phyloP scores from a whole-genome alignment of 257 asterid genomes.

The Solanum chiquidenum region DNA sequence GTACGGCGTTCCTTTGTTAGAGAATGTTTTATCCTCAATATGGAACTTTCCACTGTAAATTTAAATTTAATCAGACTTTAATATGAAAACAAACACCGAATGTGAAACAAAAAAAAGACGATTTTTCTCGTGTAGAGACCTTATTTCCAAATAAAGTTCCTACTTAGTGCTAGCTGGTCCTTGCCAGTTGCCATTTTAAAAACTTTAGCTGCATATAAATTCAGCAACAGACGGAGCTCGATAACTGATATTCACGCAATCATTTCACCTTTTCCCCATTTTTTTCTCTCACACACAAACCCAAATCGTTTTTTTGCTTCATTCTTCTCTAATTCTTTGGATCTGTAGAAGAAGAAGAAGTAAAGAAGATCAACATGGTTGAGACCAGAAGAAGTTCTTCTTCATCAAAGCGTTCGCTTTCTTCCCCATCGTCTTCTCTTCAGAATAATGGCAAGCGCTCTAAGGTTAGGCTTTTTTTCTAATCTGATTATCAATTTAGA shows the following conservation, averaged over 20 bases:
- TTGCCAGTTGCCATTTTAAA: not conserved
- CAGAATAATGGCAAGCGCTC: conserved; percentile 61
- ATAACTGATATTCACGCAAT: not conserved
- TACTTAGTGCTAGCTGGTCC: not conserved
- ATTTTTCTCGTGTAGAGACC: not conserved
- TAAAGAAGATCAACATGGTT: not conserved
- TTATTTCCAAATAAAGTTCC: not conserved
- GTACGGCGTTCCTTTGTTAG: too few relatives aligned
- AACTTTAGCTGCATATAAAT: not conserved
- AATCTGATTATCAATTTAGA: not conserved
- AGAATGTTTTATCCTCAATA: too few relatives aligned
- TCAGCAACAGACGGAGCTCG: not conserved
- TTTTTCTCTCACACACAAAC: not conserved
- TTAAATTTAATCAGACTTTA: too few relatives aligned
- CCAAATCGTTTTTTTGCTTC: not conserved
- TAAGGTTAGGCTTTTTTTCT: conserved; percentile 36
- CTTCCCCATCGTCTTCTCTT: conserved; percentile 42
- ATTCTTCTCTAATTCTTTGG: not conserved
- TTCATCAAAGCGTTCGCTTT: conserved; percentile 58
- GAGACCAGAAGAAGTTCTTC: conserved; percentile 77
- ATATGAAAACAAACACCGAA: too few relatives aligned
- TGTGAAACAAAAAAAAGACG: too few relatives aligned
- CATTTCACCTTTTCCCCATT: not conserved
- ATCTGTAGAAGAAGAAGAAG: not conserved
- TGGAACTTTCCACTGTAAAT: too few relatives aligned